A percentile compares a stretch with the other conserved stretches of the same genome.
These are phyloP conservation scores for Phylloporus sp. DNA, from an alignment of 1,284 basidiomycete genomes.

Conservation along the genomic window DNA sequence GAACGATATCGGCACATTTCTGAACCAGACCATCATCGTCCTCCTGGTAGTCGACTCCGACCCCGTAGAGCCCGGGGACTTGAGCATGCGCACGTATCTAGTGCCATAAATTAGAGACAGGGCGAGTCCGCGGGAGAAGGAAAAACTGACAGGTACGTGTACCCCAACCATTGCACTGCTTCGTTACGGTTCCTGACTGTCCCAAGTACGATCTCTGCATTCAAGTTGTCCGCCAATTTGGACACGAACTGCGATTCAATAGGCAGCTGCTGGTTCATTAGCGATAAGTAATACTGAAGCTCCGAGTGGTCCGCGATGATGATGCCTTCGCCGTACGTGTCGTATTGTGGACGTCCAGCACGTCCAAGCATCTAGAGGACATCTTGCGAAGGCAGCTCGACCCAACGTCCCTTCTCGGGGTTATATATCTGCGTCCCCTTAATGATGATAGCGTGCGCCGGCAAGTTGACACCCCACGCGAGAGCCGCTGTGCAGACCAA, in stretches of 20 bases:
- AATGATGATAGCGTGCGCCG: slow-evolving; percentile 98
- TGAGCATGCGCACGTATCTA: slow-evolving; percentile 95
- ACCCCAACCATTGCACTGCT: slow-evolving; percentile 97
- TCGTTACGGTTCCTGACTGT: slow-evolving; percentile 96
- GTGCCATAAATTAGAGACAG: slow-evolving; percentile 27
- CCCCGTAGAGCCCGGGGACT: slow-evolving; percentile 86
- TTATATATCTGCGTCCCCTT: slow-evolving; percentile 99
- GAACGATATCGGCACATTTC: slow-evolving; percentile 93
- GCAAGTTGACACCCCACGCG: slow-evolving; percentile 99
- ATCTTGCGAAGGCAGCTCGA: slow-evolving; percentile 95
- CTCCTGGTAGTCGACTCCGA: slow-evolving; percentile 90
- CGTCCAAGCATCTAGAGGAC: slow-evolving; percentile 99
- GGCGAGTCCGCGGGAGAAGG: slow-evolving; percentile 6
- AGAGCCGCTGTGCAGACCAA: slow-evolving; percentile 97
- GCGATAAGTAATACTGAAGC: slow-evolving; percentile 94
- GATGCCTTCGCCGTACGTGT: slow-evolving; percentile 97
- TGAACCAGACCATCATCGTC: slow-evolving; percentile 87
- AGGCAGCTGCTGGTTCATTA: slow-evolving; percentile 95
- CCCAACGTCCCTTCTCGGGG: slow-evolving; percentile 98
- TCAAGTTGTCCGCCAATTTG: slow-evolving; percentile 94
- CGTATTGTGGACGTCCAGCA: slow-evolving; percentile 97
- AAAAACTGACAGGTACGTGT: slow-evolving; percentile 85
- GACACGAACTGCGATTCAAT: slow-evolving; percentile 97
- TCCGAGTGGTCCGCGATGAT: slow-evolving; percentile 99
- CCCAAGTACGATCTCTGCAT: slow-evolving; percentile 97